Conservation (phyloP, 495 filamentous ascomycete species). For the Peziza echinospora region DNA sequence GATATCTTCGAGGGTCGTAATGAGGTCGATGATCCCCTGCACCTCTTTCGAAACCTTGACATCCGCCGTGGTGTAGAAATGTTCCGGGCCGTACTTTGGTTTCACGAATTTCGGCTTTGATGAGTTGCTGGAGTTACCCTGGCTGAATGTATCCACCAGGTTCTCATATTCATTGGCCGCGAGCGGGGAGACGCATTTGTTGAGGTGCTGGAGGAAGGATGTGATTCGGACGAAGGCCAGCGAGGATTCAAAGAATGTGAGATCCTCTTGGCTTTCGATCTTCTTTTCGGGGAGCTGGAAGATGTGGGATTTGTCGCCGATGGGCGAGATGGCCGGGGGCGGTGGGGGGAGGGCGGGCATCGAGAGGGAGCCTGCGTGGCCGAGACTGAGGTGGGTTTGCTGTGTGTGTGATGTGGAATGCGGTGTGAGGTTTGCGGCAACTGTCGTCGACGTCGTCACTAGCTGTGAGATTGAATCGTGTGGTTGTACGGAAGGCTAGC, state of each 20-base stretch:
- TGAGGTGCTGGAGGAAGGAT: slow-evolving; percentile 72
- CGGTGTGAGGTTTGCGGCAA: too few relatives aligned
- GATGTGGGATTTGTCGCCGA: too few relatives aligned
- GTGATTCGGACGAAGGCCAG: slow-evolving; percentile 69
- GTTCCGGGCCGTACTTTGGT: slow-evolving; percentile 25
- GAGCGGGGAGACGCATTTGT: slow-evolving; percentile 62
- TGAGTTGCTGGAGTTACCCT: slow-evolving; percentile 14
- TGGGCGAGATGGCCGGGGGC: too few relatives aligned
- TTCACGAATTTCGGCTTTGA: slow-evolving; percentile 26
- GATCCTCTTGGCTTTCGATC: slow-evolving; percentile 65
- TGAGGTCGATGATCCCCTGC: slow-evolving; percentile 29
- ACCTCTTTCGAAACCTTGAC: slow-evolving; percentile 10
- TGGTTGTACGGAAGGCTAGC: too few relatives aligned
- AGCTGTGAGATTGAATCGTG: too few relatives aligned
- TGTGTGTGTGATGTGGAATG: too few relatives aligned
- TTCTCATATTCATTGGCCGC: too few relatives aligned
- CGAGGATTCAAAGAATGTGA: slow-evolving; percentile 50
- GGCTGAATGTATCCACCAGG: too few relatives aligned
- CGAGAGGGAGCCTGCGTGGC: too few relatives aligned
- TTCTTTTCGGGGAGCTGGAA: slow-evolving; percentile 43
- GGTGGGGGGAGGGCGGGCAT: too few relatives aligned
- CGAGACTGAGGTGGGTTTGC: too few relatives aligned
- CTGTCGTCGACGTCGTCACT: too few relatives aligned
- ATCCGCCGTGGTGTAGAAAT: slow-evolving; percentile 11
- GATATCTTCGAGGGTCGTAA: slow-evolving; percentile 42